Evolutionary conservation across 805 yeast genomes (phyloP).

Genomic region (Candida berthetii): DNA sequence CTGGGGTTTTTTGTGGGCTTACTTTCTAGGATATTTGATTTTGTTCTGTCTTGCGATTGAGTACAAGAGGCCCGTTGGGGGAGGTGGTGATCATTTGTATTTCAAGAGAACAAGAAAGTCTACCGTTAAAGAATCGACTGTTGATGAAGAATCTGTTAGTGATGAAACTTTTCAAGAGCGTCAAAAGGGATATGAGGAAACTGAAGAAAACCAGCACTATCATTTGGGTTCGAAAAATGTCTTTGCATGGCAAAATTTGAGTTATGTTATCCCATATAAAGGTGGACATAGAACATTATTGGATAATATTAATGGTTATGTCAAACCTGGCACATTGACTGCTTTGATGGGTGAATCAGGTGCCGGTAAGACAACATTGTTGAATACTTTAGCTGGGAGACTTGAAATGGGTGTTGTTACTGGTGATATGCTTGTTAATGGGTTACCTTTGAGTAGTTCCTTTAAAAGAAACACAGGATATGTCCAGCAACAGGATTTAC

Average conservation of each 20-base stretch:
- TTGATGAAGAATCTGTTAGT: conserved; percentile 4
- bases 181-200: conserved; percentile 1
- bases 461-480: conserved; percentile 52
- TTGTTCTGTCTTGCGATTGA: conserved; percentile 51
- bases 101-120: conserved; percentile 38
- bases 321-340: conserved; percentile 58
- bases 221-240: conserved; percentile 23
- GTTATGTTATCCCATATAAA: conserved; percentile 24
- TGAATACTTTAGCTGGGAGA: conserved; percentile 47
- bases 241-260: conserved; percentile 26
- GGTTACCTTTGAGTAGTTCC: conserved; percentile 40
- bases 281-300: conserved; percentile 40
- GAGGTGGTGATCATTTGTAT: conserved; percentile 36
- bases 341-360: conserved; percentile 61
- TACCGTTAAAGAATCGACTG: neutral
- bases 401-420: conserved; percentile 48
- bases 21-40: conserved; percentile 42
- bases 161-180: conserved; percentile 3
- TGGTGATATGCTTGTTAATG: conserved; percentile 55
- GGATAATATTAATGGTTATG: conserved; percentile 53
- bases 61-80: conserved; percentile 32
- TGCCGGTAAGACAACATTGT: conserved; percentile 54
- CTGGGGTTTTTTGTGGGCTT: conserved; percentile 59
- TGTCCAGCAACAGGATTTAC: conserved; percentile 57
- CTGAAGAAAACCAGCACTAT: conserved; percentile 13